phyloP scores from a whole-genome alignment of 345 rosid genomes.

The Rhizophora mangle region DNA sequence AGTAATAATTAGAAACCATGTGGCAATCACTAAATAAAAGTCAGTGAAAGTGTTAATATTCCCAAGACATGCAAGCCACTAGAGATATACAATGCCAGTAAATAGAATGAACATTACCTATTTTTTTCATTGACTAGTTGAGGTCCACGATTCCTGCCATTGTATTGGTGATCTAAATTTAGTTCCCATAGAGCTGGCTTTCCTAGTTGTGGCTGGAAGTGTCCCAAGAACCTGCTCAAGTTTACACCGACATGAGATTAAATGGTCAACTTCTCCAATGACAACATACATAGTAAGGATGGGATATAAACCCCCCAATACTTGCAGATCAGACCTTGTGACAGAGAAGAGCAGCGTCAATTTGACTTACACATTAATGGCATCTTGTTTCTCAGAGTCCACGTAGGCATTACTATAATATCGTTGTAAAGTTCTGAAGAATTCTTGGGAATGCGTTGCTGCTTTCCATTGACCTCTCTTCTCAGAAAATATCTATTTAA shows the following conservation, averaged over 20 bases:
- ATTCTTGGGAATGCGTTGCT: constrained; percentile 92
- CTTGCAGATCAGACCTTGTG: too few species aligned
- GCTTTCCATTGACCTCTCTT: constrained; percentile 99
- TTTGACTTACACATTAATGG: constrained; percentile 79
- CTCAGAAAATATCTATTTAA: constrained; percentile 77
- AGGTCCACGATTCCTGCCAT: constrained; percentile 45
- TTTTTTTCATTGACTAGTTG: constrained; percentile 38
- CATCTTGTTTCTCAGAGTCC: constrained; percentile 93
- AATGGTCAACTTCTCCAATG: background rate
- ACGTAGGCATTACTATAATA: constrained; percentile 88
- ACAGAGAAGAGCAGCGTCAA: background rate
- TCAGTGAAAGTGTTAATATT: too few species aligned
- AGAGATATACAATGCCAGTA: background rate
- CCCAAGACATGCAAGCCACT: background rate
- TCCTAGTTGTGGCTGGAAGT: constrained; percentile 87
- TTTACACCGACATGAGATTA: constrained; percentile 11
- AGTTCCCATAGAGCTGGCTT: constrained; percentile 91
- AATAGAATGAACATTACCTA: constrained; percentile 35
- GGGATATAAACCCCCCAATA: background rate
- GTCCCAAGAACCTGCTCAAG: constrained; percentile 76
- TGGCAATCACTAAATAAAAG: too few species aligned
- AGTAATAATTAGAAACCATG: too few species aligned
- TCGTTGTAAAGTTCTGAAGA: constrained; percentile 81
- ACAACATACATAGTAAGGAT: constrained; percentile 1
- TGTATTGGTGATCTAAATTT: constrained; percentile 69